phyloP scores from a whole-genome alignment of 2,329 filamentous ascomycete genomes.

The Trichoderma sp. region DNA sequence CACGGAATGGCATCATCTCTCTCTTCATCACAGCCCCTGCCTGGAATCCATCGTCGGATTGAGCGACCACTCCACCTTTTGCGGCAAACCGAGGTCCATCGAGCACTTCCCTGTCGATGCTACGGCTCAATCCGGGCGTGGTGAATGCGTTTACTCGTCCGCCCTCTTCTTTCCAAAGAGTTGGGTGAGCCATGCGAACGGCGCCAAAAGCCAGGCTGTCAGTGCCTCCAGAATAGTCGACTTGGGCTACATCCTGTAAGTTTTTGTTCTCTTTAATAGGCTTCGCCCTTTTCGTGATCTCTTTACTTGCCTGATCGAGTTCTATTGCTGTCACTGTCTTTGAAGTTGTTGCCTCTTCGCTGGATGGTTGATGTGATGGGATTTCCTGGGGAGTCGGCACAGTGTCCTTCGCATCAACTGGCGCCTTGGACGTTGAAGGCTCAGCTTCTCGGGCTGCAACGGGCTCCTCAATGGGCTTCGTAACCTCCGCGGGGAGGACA shows the following conservation, averaged over 20 bases:
- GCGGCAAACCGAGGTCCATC: slow-evolving; percentile 9
- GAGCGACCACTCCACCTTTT: slow-evolving; percentile 8
- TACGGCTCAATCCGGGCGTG: slow-evolving; percentile 14
- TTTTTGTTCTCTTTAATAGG: slow-evolving; percentile 18
- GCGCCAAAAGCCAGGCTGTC: slow-evolving; percentile 19
- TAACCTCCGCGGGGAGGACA: slow-evolving; percentile 1
- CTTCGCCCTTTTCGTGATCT: slow-evolving; percentile 19
- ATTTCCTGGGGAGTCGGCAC: background rate
- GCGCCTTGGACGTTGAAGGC: background rate
- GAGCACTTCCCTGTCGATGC: slow-evolving; percentile 4
- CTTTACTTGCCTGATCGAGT: slow-evolving; percentile 22
- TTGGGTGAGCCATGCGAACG: slow-evolving; percentile 18
- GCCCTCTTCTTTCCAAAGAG: slow-evolving; percentile 15
- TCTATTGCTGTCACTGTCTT: slow-evolving; percentile 10
- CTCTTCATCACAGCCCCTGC: slow-evolving; percentile 11
- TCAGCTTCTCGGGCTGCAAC: slow-evolving; percentile 6
- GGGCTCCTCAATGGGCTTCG: slow-evolving; percentile 13
- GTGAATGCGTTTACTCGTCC: slow-evolving; percentile 15
- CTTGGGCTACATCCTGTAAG: slow-evolving; percentile 21
- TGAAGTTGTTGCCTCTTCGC: slow-evolving; percentile 1
- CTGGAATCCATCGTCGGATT: slow-evolving; percentile 15
- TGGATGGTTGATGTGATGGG: background rate
- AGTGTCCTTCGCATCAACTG: background rate
- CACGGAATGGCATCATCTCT: slow-evolving; percentile 11
- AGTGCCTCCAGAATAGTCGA: slow-evolving; percentile 17